These are phyloP conservation scores for Fusarium sp. DNA, from an alignment of 2,329 filamentous ascomycete genomes.

Conservation along the genomic window DNA sequence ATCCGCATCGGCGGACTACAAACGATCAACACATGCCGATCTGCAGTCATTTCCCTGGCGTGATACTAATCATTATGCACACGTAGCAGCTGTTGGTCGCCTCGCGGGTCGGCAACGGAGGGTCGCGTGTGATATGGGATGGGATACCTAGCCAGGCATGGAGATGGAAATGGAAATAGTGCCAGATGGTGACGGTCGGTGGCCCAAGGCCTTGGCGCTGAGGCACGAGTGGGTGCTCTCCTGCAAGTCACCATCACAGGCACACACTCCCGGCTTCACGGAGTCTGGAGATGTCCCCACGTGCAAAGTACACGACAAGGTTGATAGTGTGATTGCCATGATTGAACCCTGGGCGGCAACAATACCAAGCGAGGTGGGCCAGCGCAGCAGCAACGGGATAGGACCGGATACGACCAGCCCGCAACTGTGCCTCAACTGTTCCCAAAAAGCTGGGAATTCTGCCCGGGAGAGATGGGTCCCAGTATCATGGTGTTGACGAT, in stretches of 20 bases:
- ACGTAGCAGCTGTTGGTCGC: constrained; percentile 6
- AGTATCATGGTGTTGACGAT: neutral
- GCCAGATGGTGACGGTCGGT: constrained; percentile 11
- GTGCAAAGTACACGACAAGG: neutral
- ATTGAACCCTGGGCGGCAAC: neutral
- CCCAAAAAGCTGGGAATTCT: neutral
- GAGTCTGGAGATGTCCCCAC: constrained; percentile 3
- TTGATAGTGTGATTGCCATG: neutral
- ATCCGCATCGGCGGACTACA: neutral
- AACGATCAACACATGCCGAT: constrained; percentile 14
- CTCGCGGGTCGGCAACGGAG: constrained; percentile 3
- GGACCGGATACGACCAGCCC: neutral
- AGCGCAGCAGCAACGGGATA: neutral
- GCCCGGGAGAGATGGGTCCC: neutral
- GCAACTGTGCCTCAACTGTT: neutral
- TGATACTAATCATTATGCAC: neutral
- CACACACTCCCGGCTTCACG: constrained; percentile 1
- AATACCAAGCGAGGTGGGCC: neutral
- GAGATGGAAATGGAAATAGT: constrained; percentile 35
- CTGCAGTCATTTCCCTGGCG: constrained; percentile 10
- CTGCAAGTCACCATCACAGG: constrained; percentile 17
- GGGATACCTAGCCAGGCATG: constrained; percentile 10
- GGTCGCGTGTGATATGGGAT: neutral
- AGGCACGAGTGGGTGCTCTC: constrained; percentile 18
- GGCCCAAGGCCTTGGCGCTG: constrained; percentile 22